Conservation (phyloP, 495 filamentous ascomycete genomes). For the Penicillium angulare region DNA sequence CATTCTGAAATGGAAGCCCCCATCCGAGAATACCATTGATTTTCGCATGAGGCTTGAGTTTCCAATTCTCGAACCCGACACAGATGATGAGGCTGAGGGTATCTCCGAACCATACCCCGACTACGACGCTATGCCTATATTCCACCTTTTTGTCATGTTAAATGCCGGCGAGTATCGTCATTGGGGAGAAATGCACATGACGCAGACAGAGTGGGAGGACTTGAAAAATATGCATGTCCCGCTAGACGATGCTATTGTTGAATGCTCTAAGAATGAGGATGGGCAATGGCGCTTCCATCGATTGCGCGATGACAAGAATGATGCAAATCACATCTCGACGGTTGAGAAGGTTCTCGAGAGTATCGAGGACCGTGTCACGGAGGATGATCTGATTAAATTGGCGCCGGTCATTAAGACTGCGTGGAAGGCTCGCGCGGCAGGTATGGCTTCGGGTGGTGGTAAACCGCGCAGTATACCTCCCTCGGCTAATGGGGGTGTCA, state of each 20-base stretch:
- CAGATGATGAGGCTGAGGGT: slow-evolving; percentile 61
- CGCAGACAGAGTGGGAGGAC: slow-evolving; percentile 77
- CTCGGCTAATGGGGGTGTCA: slow-evolving; percentile 39
- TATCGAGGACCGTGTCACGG: slow-evolving; percentile 69
- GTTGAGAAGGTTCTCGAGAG: slow-evolving; percentile 80
- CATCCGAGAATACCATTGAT: slow-evolving; percentile 88
- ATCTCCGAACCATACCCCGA: slow-evolving; percentile 50
- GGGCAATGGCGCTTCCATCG: slow-evolving; percentile 80
- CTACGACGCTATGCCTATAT: slow-evolving; percentile 61
- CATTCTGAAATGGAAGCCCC: slow-evolving; percentile 97
- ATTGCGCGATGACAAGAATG: slow-evolving; percentile 85
- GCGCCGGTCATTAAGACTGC: slow-evolving; percentile 66
- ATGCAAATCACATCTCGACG: slow-evolving; percentile 83
- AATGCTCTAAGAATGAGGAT: slow-evolving; percentile 75
- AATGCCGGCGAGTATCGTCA: slow-evolving; percentile 56
- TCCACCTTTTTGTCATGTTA: slow-evolving; percentile 57
- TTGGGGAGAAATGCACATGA: slow-evolving; percentile 66
- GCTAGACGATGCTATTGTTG: slow-evolving; percentile 80
- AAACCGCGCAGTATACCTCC: slow-evolving; percentile 21
- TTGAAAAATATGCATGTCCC: slow-evolving; percentile 68
- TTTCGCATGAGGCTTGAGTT: slow-evolving; percentile 80
- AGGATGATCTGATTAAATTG: slow-evolving; percentile 61
- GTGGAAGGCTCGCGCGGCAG: slow-evolving; percentile 63
- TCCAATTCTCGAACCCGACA: slow-evolving; percentile 66
- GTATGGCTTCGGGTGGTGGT: slow-evolving; percentile 22